Conservation (phyloP, 345 rosid species). For the Lenwebbia sp. region DNA sequence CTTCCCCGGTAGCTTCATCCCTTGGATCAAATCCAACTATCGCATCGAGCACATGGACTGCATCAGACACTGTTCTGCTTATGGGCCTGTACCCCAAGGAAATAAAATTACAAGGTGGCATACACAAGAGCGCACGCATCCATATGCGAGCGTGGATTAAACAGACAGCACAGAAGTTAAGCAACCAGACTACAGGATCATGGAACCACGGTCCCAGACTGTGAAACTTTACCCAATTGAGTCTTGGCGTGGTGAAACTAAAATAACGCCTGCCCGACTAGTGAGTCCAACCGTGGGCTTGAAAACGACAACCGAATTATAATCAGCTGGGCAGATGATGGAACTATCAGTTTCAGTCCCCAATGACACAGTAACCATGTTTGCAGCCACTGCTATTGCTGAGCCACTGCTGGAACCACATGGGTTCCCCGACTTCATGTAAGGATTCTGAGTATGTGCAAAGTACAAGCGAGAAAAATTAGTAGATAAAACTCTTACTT, state of each 20-base stretch:
- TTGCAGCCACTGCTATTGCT: slow-evolving; percentile 4
- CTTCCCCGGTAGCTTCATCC: slow-evolving; percentile 12
- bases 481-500: background rate
- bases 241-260: slow-evolving; percentile 14
- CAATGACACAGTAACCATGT: slow-evolving; percentile 33
- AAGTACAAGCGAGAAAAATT: background rate
- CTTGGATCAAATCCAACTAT: slow-evolving; percentile 21
- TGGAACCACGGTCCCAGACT: background rate
- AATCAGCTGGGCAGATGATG: slow-evolving; percentile 44
- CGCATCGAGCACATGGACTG: slow-evolving; percentile 15
- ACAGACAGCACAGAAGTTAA: background rate
- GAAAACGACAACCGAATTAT: slow-evolving; percentile 56
- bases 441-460: slow-evolving; percentile 9
- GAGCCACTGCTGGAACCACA: slow-evolving; percentile 13
- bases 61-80: slow-evolving; percentile 19
- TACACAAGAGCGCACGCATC: too few relatives aligned
- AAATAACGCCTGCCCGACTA: slow-evolving; percentile 55
- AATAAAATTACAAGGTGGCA: background rate
- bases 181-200: background rate
- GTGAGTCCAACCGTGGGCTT: slow-evolving; percentile 75
- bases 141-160: background rate
- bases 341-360: slow-evolving; percentile 82
- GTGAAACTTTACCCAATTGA: slow-evolving; percentile 9
- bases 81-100: slow-evolving; percentile 10
- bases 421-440: slow-evolving; percentile 4